phyloP scores from a whole-genome alignment of 2,329 filamentous ascomycete species.

The Hypoxylon sp. region DNA sequence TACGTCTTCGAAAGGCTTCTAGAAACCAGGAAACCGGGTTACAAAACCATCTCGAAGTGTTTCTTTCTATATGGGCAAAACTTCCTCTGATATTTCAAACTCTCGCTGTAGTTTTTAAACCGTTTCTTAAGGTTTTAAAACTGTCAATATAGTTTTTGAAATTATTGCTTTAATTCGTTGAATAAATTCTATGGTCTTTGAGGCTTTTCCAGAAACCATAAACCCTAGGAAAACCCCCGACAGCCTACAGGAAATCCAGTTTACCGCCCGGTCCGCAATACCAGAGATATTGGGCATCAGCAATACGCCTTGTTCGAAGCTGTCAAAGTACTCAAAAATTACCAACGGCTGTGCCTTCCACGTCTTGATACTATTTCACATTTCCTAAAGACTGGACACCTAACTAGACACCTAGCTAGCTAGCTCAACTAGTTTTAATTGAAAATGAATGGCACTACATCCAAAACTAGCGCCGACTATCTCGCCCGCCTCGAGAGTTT shows the following conservation, averaged over 20 bases:
- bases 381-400: neutral
- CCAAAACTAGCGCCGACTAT: constrained; percentile 15
- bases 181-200: neutral
- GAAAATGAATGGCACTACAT: constrained; percentile 25
- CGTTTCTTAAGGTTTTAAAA: too few relatives aligned
- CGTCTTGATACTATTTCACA: neutral
- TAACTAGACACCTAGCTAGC: neutral
- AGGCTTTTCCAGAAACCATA: neutral
- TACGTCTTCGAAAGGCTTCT: neutral
- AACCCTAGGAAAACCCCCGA: neutral
- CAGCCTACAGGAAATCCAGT: neutral
- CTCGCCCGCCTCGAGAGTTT: constrained; percentile 32
- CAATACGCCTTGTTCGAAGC: neutral
- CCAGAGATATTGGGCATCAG: neutral
- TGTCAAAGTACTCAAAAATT: neutral
- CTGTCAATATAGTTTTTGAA: neutral
- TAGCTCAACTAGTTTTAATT: neutral
- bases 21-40: neutral
- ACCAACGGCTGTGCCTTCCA: neutral
- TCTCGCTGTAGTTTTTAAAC: neutral
- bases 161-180: neutral
- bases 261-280: neutral
- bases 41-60: neutral
- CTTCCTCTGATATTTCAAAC: neutral
- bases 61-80: too few relatives aligned